Base-by-base conservation (phyloP, 345 rosid species). In the Triadica sebifera region DNA sequence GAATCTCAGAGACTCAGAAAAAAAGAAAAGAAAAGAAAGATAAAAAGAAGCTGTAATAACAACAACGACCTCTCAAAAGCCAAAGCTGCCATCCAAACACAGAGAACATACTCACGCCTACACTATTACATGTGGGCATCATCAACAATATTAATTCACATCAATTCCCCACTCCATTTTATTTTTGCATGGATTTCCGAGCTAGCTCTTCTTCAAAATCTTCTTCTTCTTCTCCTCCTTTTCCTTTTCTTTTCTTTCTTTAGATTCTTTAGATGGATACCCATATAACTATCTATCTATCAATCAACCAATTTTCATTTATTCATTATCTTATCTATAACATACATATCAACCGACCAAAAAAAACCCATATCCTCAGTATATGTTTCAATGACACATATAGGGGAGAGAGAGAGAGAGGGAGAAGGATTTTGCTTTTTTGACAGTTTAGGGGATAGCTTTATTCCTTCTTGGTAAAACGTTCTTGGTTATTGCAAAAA, bases 1-100 rank as follows among this genome's bases (percentile, higher is more conserved):
- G 82, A 82, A 77, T 78, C 79, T 80, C 60, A 75, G 50, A 74
- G 49, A 8, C 52, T 61, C 46, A 2, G 3, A 49, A 25, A 24
- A 13, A 49, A 25, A 53, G 22, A 58, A 38, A 12, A 47, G 69
- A 57, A 47, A n/a, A 53, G 51, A 56, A 56, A 37, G n/a, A n/a
- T n/a, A 17, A 57, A 53, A 53, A 45, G 50, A 65, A 59, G 52
- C 34, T n/a, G 68, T 25, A 58, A 39, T 47, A 60, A 20, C 16
- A 80, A 80, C 72, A 78, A 69, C 25, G 84, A 83, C 85, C 46
- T 75, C 58, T 81, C 80, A 74, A 86, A 81, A 86, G 84, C 65
- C 71, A 87, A 87, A 80, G 90, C 90, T 85, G 88, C 86, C 85
- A 83, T 76, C 75, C 79, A 81, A 81, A 78, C 84, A 75, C 79